Conservation (phyloP, 192 early-diverging fungal species). For the Coemansia furcata region DNA sequence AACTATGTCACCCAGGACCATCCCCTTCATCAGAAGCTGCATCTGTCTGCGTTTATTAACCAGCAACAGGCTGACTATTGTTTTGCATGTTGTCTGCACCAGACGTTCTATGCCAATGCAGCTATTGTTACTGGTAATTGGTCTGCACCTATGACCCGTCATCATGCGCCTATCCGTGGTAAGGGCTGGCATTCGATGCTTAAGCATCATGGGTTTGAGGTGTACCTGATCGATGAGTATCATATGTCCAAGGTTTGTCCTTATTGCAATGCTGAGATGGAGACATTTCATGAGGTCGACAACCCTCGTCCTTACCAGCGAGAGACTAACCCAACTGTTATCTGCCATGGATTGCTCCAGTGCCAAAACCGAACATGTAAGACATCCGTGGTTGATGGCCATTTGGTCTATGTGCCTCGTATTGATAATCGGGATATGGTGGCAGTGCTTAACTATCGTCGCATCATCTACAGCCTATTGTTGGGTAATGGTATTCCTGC, state of each 20-base stretch:
- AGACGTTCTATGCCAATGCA: too few species aligned
- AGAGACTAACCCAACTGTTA: neutral
- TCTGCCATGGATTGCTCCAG: neutral
- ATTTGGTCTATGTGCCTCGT: too few species aligned
- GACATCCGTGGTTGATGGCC: too few species aligned
- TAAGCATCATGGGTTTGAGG: neutral
- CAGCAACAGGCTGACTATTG: too few species aligned
- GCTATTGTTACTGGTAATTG: slow-evolving; percentile 6
- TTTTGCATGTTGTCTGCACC: too few species aligned
- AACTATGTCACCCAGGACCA: too few species aligned
- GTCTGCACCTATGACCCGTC: slow-evolving; percentile 5
- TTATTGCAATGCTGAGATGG: neutral
- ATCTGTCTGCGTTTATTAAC: too few species aligned
- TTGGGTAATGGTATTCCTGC: too few species aligned
- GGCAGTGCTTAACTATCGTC: too few species aligned
- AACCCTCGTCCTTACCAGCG: neutral
- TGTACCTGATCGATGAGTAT: slow-evolving; percentile 16
- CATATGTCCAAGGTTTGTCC: slow-evolving; percentile 11
- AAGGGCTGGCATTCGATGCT: slow-evolving; percentile 7
- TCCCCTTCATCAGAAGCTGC: too few species aligned
- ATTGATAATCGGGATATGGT: too few species aligned
- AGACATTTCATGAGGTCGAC: neutral
- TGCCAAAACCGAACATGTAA: neutral
- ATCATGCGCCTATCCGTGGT: slow-evolving; percentile 12
- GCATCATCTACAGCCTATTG: too few species aligned